phyloP scores from a whole-genome alignment of 129 eudicot genomes.

The Kitagawia praeruptora region DNA sequence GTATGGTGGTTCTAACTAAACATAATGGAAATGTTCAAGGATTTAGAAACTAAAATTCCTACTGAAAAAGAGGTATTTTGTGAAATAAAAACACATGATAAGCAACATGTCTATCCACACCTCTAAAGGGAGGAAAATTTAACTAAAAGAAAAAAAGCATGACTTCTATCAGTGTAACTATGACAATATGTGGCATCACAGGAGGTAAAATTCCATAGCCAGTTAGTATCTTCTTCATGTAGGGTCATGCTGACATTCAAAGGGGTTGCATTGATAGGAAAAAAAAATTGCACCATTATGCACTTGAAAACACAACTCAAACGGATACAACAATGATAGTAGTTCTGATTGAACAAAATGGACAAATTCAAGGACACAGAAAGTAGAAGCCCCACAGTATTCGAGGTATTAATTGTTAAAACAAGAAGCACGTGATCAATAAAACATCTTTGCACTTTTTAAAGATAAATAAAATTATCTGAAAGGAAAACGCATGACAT shows the following conservation, averaged over 20 bases:
- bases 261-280: neutral
- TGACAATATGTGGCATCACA: slow-evolving; percentile 36
- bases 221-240: slow-evolving; percentile 27
- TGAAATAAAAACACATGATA: neutral
- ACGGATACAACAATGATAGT: neutral
- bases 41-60: neutral
- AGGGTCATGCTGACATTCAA: slow-evolving; percentile 6
- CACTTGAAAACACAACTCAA: neutral
- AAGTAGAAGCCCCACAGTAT: neutral
- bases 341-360: neutral
- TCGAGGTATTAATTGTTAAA: neutral
- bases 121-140: neutral
- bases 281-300: neutral
- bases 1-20: neutral
- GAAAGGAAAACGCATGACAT: neutral
- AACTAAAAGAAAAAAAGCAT: neutral
- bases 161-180: slow-evolving; percentile 39
- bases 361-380: neutral
- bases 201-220: slow-evolving; percentile 28
- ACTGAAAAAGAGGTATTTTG: neutral
- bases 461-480: neutral
- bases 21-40: neutral
- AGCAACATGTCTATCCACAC: neutral
- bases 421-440: neutral
- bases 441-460: neutral